Evolutionary conservation across 345 rosid genomes (phyloP).

Genomic region (Gossypium stocksii): DNA sequence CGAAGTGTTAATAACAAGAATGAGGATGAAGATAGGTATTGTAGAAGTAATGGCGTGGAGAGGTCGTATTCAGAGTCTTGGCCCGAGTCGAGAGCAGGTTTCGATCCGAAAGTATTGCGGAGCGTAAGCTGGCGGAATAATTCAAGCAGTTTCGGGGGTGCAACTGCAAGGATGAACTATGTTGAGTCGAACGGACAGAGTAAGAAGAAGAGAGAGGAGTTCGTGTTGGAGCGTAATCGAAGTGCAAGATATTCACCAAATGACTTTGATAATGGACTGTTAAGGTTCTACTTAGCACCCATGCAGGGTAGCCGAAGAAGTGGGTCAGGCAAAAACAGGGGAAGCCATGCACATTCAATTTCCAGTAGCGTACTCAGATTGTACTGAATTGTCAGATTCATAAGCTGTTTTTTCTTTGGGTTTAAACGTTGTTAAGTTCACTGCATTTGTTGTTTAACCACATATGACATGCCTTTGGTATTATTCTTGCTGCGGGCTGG

Average conservation of each 20-base stretch:
- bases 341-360: constrained; percentile 59
- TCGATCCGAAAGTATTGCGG: too few relatives aligned
- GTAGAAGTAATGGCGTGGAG: constrained; percentile 57
- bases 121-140: too few relatives aligned
- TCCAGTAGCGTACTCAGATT: constrained; percentile 69
- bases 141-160: too few relatives aligned
- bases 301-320: constrained; percentile 61
- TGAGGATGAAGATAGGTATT: constrained; percentile 68
- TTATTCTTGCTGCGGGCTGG: constrained; percentile 38
- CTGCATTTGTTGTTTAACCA: constrained; percentile 52
- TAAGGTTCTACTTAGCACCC: constrained; percentile 80
- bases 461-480: constrained; percentile 12
- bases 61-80: constrained; percentile 82
- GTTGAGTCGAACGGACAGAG: too few relatives aligned
- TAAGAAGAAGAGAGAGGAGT: constrained; percentile 80
- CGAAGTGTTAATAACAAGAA: constrained; percentile 49
- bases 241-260: constrained; percentile 83
- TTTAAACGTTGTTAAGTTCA: constrained; percentile 36
- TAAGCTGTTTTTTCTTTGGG: constrained; percentile 31
- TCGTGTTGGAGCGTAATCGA: constrained; percentile 64
- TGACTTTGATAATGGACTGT: constrained; percentile 63
- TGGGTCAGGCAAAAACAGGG: constrained; percentile 48
- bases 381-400: constrained; percentile 47
- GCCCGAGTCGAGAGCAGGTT: constrained; percentile 55
- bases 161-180: too few relatives aligned